Evolutionary conservation across 305 asterid species (phyloP).

Genomic region (Ilex paraguariensis): DNA sequence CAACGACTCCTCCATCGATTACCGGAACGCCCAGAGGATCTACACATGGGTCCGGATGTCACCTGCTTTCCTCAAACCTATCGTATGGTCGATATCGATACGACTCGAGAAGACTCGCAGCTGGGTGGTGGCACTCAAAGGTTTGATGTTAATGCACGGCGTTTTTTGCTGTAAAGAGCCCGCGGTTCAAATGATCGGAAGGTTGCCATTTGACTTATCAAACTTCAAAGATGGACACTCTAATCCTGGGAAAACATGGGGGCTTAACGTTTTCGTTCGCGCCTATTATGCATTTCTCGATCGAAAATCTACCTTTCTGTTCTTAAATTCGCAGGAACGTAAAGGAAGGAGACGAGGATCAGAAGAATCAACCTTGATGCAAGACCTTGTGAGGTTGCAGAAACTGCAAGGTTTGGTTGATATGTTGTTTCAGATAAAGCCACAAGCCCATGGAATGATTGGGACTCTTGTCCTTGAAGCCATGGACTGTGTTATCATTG

Average conservation of each 20-base stretch:
- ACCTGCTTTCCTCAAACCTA: slow-evolving; percentile 48
- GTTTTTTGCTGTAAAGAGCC: slow-evolving; percentile 32
- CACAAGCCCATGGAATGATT: slow-evolving; percentile 28
- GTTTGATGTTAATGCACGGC: slow-evolving; percentile 59
- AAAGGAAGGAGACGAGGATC: not conserved
- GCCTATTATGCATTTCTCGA: slow-evolving; percentile 71
- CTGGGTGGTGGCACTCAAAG: slow-evolving; percentile 76
- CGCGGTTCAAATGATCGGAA: slow-evolving; percentile 43
- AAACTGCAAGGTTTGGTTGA: slow-evolving; percentile 52
- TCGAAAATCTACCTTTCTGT: slow-evolving; percentile 42
- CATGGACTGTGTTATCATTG: slow-evolving; percentile 58
- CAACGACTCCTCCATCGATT: slow-evolving; percentile 38
- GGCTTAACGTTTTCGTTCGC: slow-evolving; percentile 45
- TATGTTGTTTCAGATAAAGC: slow-evolving; percentile 51
- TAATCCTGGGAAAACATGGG: slow-evolving; percentile 29
- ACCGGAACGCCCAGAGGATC: slow-evolving; percentile 39
- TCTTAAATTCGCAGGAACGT: slow-evolving; percentile 22
- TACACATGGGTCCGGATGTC: slow-evolving; percentile 65
- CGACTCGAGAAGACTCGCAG: slow-evolving; percentile 46
- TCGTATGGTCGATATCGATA: slow-evolving; percentile 51
- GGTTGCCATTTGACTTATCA: slow-evolving; percentile 76
- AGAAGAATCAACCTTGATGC: slow-evolving; percentile 15
- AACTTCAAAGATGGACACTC: slow-evolving; percentile 42
- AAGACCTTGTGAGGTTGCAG: slow-evolving; percentile 40
- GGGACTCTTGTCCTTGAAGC: slow-evolving; percentile 51